A percentile compares a stretch with the other conserved stretches of the same genome.
These are phyloP conservation scores for Candida pseudoglaebosa DNA, from an alignment of 805 yeast species.

Conservation along the genomic window DNA sequence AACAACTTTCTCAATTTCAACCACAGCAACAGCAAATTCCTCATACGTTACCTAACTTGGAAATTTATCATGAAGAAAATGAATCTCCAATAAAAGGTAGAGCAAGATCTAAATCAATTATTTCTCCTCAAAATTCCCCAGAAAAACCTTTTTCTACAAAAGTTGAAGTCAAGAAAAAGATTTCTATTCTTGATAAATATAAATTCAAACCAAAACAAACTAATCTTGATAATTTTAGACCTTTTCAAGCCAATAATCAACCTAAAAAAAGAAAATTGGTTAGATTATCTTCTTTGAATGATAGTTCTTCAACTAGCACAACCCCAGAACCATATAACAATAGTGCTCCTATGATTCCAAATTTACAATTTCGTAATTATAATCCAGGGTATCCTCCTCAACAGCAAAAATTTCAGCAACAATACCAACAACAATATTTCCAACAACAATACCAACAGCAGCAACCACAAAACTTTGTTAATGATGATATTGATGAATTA, in stretches of 20 bases:
- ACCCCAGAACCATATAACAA: slow-evolving; percentile 6
- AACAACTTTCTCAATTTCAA: neutral
- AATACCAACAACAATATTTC: slow-evolving; percentile 6
- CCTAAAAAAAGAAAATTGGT: slow-evolving; percentile 34
- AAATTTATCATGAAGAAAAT: neutral
- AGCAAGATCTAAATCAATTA: slow-evolving; percentile 22
- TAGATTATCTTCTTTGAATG: slow-evolving; percentile 24
- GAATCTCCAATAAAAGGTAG: slow-evolving; percentile 19
- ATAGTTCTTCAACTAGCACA: slow-evolving; percentile 4
- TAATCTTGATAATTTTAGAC: slow-evolving; percentile 19
- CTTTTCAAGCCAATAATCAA: slow-evolving; percentile 9
- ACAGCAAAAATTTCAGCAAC: slow-evolving; percentile 8
- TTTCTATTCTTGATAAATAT: slow-evolving; percentile 42
- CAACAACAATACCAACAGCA: slow-evolving; percentile 9
- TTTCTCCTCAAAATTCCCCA: slow-evolving; percentile 17
- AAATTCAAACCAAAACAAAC: slow-evolving; percentile 29
- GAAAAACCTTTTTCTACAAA: slow-evolving; percentile 26
- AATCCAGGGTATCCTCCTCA: slow-evolving; percentile 3
- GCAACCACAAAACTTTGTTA: slow-evolving; percentile 9
- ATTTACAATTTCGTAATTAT: neutral
- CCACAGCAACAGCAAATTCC: neutral
- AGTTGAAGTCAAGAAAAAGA: slow-evolving; percentile 34
- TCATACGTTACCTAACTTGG: neutral
- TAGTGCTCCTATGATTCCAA: slow-evolving; percentile 3
- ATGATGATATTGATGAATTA: slow-evolving; percentile 24